These are phyloP conservation scores for Micractinium sp. DNA, from an alignment of 139 green algal species.

Conservation along the genomic window DNA sequence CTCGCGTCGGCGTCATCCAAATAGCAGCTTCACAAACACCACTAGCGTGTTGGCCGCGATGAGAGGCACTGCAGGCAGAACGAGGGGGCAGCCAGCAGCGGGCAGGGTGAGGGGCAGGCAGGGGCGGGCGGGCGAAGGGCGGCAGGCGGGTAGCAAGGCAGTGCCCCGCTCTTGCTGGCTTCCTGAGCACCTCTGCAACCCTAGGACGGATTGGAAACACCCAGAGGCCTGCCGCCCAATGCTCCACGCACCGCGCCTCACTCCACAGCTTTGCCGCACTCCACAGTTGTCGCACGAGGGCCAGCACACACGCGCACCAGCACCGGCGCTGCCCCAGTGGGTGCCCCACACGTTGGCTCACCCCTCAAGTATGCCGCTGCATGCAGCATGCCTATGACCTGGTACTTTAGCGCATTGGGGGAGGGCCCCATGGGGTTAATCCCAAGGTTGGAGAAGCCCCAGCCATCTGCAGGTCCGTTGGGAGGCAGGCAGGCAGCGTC, in stretches of 20 bases:
- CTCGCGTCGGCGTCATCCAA: constrained; percentile 48
- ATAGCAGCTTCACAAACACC: constrained; percentile 84
- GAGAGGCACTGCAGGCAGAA: constrained; percentile 72
- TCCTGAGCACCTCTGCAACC: neutral
- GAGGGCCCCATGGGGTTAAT: constrained; percentile 40
- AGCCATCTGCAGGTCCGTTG: constrained; percentile 72
- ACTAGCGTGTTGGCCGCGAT: constrained; percentile 77
- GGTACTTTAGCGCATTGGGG: constrained; percentile 76
- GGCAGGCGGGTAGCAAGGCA: neutral
- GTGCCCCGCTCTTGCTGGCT: neutral
- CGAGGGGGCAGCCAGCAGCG: neutral
- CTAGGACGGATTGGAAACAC: too few relatives aligned
- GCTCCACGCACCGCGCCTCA: too few relatives aligned
- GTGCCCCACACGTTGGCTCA: constrained; percentile 47
- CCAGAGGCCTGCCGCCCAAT: too few relatives aligned
- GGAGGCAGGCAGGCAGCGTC: neutral
- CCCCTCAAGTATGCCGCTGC: constrained; percentile 86
- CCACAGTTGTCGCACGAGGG: too few relatives aligned
- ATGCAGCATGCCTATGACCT: constrained; percentile 89
- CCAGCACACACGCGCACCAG: too few relatives aligned
- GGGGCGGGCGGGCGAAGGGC: too few relatives aligned
- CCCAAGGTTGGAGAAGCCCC: constrained; percentile 82
- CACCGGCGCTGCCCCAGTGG: too few relatives aligned
- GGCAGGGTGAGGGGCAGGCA: too few relatives aligned
- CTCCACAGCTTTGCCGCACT: too few relatives aligned